Conservation (phyloP, 2,329 filamentous ascomycete genomes). For the Venturiaceae sp. region DNA sequence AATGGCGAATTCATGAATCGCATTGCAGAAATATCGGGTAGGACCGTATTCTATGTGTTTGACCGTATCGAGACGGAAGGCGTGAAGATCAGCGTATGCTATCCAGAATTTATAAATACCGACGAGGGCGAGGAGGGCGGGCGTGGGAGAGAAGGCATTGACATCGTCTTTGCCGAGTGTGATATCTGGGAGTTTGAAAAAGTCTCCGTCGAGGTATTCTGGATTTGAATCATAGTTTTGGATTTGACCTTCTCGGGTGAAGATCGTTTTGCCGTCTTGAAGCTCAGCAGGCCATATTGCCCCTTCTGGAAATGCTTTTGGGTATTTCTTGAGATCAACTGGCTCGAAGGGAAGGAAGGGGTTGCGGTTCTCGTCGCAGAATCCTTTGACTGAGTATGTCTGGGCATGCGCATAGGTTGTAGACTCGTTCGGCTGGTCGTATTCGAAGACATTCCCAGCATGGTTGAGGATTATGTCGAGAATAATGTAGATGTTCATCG, state of each 20-base stretch:
- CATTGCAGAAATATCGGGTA: constrained; percentile 14
- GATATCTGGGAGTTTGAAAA: constrained; percentile 15
- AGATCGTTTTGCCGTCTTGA: constrained; percentile 11
- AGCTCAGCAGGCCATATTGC: constrained; percentile 16
- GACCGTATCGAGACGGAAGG: constrained; percentile 16
- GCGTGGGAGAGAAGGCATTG: constrained; percentile 11
- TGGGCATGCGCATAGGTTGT: not conserved
- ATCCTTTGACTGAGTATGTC: not conserved
- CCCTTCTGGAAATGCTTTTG: constrained; percentile 7
- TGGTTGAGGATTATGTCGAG: constrained; percentile 17
- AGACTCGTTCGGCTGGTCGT: not conserved
- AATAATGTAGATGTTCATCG: constrained; percentile 14
- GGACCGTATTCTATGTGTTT: constrained; percentile 17
- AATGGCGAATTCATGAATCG: constrained; percentile 14
- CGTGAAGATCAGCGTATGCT: constrained; percentile 14
- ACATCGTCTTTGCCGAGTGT: constrained; percentile 10
- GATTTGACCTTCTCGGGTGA: constrained; percentile 12
- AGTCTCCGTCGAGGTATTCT: constrained; percentile 16
- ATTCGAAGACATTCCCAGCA: constrained; percentile 7
- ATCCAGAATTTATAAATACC: constrained; percentile 18
- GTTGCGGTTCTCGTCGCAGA: constrained; percentile 10
- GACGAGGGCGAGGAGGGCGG: constrained; percentile 12
- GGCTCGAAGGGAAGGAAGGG: not conserved
- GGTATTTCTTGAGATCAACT: not conserved
- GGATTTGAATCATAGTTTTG: constrained; percentile 14